phyloP scores from a whole-genome alignment of 345 rosid genomes.

The Theobroma cacao region DNA sequence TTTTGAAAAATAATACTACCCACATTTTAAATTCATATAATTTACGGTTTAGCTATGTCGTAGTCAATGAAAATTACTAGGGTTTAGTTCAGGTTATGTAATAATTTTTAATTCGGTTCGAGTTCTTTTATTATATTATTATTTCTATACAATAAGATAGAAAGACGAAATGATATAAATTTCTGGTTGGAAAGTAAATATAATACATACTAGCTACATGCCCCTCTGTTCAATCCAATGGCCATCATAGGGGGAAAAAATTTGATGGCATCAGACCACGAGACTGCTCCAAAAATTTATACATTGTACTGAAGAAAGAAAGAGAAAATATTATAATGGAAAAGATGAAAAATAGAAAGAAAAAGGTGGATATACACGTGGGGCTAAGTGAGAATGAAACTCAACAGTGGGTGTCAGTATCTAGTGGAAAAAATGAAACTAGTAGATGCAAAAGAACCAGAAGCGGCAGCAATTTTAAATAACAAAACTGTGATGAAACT shows the following conservation, averaged over 20 bases:
- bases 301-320: neutral
- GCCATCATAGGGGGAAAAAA: slow-evolving; percentile 21
- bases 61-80: neutral
- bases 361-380: slow-evolving; percentile 20
- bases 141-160: neutral
- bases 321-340: neutral
- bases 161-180: neutral
- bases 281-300: slow-evolving; percentile 5
- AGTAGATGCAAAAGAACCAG: slow-evolving; percentile 30
- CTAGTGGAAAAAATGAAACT: slow-evolving; percentile 25
- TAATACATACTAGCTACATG: neutral
- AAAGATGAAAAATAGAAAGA: neutral
- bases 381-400: neutral
- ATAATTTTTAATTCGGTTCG: neutral
- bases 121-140: neutral
- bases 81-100: neutral
- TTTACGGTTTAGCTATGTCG: neutral
- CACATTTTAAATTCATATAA: neutral
- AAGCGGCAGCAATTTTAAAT: slow-evolving; percentile 27
- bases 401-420: neutral
- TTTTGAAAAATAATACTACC: neutral
- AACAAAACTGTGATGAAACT: slow-evolving; percentile 14
- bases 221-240: slow-evolving; percentile 20
- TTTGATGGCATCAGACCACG: slow-evolving; percentile 24
- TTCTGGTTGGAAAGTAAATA: neutral